Evolutionary conservation across 202 grass and related monocot genomes (phyloP).

Genomic region (Tripidium arundinaceum): DNA sequence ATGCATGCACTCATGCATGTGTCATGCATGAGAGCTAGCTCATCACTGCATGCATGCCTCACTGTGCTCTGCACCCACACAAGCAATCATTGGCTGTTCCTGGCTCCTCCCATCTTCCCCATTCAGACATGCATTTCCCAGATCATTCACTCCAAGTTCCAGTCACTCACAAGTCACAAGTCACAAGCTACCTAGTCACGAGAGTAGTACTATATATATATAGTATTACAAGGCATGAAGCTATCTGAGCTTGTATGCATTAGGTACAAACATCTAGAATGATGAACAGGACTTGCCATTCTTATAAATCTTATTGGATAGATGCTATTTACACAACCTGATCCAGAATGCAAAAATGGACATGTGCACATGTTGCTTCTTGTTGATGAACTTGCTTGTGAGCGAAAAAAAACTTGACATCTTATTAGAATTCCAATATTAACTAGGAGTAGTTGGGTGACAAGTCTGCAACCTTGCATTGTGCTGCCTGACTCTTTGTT

Average conservation of each 20-base stretch:
- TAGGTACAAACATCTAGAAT: conserved; percentile 33
- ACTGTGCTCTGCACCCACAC: conserved; percentile 32
- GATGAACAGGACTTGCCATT: conserved; percentile 24
- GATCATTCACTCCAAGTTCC: conserved; percentile 39
- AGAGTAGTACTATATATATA: neutral
- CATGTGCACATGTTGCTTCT: conserved; percentile 1
- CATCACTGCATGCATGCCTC: conserved; percentile 32
- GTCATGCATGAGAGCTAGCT: conserved; percentile 38
- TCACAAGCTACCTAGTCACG: conserved; percentile 11
- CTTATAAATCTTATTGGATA: neutral
- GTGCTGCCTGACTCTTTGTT: conserved; percentile 28
- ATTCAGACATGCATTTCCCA: conserved; percentile 25
- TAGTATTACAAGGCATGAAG: neutral
- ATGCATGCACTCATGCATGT: conserved; percentile 15
- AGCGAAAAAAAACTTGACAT: neutral
- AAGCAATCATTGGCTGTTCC: conserved; percentile 44
- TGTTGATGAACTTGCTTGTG: neutral
- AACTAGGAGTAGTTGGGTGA: neutral
- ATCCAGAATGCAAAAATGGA: conserved; percentile 25
- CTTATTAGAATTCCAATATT: neutral
- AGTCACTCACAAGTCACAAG: neutral
- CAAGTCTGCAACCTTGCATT: conserved; percentile 28
- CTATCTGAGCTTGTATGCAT: conserved; percentile 29
- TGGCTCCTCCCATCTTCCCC: conserved; percentile 1
- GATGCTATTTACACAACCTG: neutral